A percentile compares a stretch with the other conserved stretches of the same genome.
Evolutionary conservation across 1,284 basidiomycete species (phyloP).

Genomic region (Rhodotorula sp.): DNA sequence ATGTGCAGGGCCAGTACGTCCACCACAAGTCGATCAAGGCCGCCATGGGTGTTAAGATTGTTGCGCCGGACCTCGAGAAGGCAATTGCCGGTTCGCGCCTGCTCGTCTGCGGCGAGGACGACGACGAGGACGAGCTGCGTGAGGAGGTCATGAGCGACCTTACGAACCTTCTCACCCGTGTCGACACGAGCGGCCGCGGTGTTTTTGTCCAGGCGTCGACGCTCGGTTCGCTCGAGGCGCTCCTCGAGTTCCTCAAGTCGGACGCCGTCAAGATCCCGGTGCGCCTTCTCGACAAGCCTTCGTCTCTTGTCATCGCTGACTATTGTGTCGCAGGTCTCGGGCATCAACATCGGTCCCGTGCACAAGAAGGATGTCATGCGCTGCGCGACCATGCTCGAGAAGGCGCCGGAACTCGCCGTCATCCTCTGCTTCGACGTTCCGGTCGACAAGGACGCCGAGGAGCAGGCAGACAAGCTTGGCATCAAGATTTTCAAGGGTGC

Average conservation of each 20-base stretch:
- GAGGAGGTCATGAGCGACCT: slow-evolving; percentile 98
- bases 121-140: slow-evolving; percentile 91
- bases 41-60: slow-evolving; percentile 94
- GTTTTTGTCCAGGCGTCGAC: slow-evolving; percentile 98
- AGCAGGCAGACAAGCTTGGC: slow-evolving; percentile 88
- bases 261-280: slow-evolving; percentile 70
- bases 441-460: slow-evolving; percentile 85
- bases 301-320: too few relatives aligned
- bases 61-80: slow-evolving; percentile 94
- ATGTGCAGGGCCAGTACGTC: slow-evolving; percentile 80
- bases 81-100: slow-evolving; percentile 97
- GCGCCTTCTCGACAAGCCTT: too few relatives aligned
- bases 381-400: slow-evolving; percentile 90
- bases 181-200: slow-evolving; percentile 92
- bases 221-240: slow-evolving; percentile 92
- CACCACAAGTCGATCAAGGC: slow-evolving; percentile 99
- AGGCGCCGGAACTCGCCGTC: slow-evolving; percentile 90
- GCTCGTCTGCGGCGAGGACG: slow-evolving; percentile 86
- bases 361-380: slow-evolving; percentile 96
- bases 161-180: slow-evolving; percentile 81
- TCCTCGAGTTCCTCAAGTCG: slow-evolving; percentile 92
- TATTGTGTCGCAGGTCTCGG: slow-evolving; percentile 59
- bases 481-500: slow-evolving; percentile 89
- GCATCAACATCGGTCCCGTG: slow-evolving; percentile 97
- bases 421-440: slow-evolving; percentile 96